Evolutionary conservation across 208 protist genomes (phyloP).

Genomic region (Leishmania mexicana): DNA sequence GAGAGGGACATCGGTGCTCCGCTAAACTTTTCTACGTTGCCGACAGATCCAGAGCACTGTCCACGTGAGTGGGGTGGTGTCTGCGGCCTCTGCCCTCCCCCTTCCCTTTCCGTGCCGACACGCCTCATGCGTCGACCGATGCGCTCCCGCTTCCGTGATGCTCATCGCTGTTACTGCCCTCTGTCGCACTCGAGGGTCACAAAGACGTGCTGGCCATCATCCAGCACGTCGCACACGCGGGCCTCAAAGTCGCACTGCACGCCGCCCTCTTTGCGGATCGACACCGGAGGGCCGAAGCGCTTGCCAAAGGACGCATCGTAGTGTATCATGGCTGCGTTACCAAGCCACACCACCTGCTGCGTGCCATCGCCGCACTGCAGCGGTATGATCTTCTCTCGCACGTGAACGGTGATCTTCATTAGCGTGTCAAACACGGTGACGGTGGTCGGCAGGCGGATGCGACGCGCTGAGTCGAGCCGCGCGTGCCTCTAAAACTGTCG

Average conservation of each 20-base stretch:
- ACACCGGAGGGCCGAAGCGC: conserved; percentile 62
- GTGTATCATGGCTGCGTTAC: conserved; percentile 88
- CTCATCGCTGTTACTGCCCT: conserved; percentile 10
- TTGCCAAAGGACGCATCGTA: conserved; percentile 82
- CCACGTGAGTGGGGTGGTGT: not conserved
- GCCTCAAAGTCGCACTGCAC: conserved; percentile 66
- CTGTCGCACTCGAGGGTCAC: conserved; percentile 50
- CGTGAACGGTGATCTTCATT: conserved; percentile 87
- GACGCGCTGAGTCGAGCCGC: not conserved
- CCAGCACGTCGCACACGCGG: conserved; percentile 76
- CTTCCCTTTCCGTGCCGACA: not conserved
- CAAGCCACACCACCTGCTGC: conserved; percentile 83
- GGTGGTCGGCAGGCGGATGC: not conserved
- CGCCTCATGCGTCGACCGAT: not conserved
- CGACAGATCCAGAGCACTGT: not conserved
- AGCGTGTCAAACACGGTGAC: not conserved
- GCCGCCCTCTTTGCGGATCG: conserved; percentile 86
- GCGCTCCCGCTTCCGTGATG: not conserved
- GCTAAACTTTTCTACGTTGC: not conserved
- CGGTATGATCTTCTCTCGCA: conserved; percentile 81
- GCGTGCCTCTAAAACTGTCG: not conserved
- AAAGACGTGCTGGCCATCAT: conserved; percentile 88
- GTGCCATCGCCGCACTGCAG: conserved; percentile 89
- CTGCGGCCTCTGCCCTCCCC: not conserved
- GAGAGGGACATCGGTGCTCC: not conserved